Conservation (phyloP, 2,329 filamentous ascomycete genomes). For the Orbilia quercus region DNA sequence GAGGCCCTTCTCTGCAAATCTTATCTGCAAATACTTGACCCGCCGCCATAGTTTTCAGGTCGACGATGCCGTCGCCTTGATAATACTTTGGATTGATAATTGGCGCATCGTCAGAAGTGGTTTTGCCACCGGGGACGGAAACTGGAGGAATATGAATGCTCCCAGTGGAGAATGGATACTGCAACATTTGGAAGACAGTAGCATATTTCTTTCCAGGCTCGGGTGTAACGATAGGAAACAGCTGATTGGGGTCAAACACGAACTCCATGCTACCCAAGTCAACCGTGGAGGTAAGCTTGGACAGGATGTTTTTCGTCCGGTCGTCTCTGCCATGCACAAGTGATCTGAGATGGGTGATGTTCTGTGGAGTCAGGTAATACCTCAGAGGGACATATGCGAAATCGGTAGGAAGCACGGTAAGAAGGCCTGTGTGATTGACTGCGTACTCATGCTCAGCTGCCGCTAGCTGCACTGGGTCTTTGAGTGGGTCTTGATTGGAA, state of each 20-base stretch:
- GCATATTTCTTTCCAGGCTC: constrained; percentile 65
- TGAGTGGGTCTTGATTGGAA: constrained; percentile 64
- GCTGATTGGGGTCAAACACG: constrained; percentile 67
- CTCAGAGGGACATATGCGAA: constrained; percentile 65
- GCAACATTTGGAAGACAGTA: constrained; percentile 67
- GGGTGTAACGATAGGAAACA: constrained; percentile 62
- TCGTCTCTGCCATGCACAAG: constrained; percentile 40
- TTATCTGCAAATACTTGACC: constrained; percentile 64
- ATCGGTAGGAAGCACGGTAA: constrained; percentile 64
- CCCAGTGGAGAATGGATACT: constrained; percentile 68
- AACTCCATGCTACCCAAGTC: constrained; percentile 66
- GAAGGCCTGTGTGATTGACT: constrained; percentile 63
- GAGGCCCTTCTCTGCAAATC: constrained; percentile 63
- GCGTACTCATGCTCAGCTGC: constrained; percentile 61
- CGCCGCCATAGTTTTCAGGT: constrained; percentile 65
- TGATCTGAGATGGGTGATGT: constrained; percentile 7
- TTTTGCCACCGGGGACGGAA: background rate
- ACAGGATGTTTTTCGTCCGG: constrained; percentile 56
- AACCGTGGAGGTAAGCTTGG: constrained; percentile 61
- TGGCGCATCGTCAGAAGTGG: constrained; percentile 60
- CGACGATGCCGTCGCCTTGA: constrained; percentile 64
- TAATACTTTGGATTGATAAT: constrained; percentile 66
- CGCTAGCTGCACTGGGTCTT: constrained; percentile 58
- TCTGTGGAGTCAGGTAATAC: constrained; percentile 1
- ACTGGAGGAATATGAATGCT: constrained; percentile 65